These are phyloP conservation scores for Rhamnella rubrinervis DNA, from an alignment of 331 rosid species.

Conservation along the genomic window DNA sequence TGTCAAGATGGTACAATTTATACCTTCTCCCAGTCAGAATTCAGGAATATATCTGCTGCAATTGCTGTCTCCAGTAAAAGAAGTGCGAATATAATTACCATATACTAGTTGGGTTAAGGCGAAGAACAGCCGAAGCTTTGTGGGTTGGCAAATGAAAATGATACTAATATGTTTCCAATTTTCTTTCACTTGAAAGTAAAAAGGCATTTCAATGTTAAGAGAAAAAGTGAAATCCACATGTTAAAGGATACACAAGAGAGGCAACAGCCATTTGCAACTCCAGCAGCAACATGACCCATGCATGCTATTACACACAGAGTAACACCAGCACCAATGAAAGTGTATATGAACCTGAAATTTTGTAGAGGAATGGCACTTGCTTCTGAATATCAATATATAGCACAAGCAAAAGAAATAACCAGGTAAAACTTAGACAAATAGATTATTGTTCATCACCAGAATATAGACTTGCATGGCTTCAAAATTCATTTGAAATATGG, in stretches of 20 bases:
- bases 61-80: constrained; percentile 40
- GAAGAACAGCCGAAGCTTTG: constrained; percentile 1
- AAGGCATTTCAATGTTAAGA: not conserved
- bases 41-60: constrained; percentile 33
- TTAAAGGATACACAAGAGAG: constrained; percentile 49
- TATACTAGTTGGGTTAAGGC: constrained; percentile 39
- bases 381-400: not conserved
- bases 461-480: no score
- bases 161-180: no score
- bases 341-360: constrained; percentile 32
- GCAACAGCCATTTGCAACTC: constrained; percentile 26
- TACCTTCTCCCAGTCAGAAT: constrained; percentile 49
- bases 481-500: no score
- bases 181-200: not conserved
- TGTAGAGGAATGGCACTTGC: not conserved
- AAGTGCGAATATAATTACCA: constrained; percentile 29
- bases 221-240: not conserved
- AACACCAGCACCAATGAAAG: constrained; percentile 34
- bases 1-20: not conserved
- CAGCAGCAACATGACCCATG: constrained; percentile 42
- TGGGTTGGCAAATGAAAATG: no score
- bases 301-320: constrained; percentile 27
- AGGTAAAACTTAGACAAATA: no score
- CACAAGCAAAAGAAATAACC: not conserved
- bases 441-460: no score